These are phyloP conservation scores for Eremomyces bilateralis DNA, from an alignment of 495 filamentous ascomycete genomes.

Conservation along the genomic window DNA sequence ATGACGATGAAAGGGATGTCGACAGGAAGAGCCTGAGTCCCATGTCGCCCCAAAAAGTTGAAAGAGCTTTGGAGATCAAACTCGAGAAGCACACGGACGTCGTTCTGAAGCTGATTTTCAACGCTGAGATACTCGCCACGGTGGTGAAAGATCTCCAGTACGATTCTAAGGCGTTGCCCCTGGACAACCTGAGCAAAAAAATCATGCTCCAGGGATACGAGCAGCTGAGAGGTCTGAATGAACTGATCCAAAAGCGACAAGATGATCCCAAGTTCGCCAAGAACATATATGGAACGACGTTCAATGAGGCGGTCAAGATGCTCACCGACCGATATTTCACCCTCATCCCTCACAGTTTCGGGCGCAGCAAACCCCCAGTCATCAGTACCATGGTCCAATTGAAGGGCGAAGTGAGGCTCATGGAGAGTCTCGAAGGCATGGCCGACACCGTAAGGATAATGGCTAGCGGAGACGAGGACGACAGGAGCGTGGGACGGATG, in stretches of 20 bases:
- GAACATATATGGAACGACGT: constrained; percentile 23
- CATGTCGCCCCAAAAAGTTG: constrained; percentile 6
- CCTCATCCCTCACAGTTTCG: constrained; percentile 63
- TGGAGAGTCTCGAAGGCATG: constrained; percentile 65
- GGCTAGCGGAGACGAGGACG: constrained; percentile 24
- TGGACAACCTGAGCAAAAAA: constrained; percentile 61
- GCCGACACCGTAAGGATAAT: constrained; percentile 48
- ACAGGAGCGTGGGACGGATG: constrained; percentile 31
- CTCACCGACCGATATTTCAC: constrained; percentile 61
- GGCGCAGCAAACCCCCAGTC: constrained; percentile 45
- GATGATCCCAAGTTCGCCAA: constrained; percentile 25
- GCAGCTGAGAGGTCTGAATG: constrained; percentile 45
- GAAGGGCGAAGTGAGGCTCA: constrained; percentile 51
- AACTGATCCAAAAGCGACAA: constrained; percentile 39
- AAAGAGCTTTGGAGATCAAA: constrained; percentile 10
- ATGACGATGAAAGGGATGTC: constrained; percentile 11
- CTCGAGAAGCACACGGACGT: constrained; percentile 35
- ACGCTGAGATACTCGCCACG: constrained; percentile 39
- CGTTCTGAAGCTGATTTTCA: constrained; percentile 68
- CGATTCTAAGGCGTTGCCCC: constrained; percentile 53
- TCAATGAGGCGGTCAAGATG: constrained; percentile 25
- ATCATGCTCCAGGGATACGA: constrained; percentile 53
- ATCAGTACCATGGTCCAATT: constrained; percentile 32
- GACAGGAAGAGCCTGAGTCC: constrained; percentile 7
- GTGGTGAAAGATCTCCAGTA: constrained; percentile 51